Conservation (phyloP, 108 stramenopile species). For the Pseudonitzschia multistriata region DNA sequence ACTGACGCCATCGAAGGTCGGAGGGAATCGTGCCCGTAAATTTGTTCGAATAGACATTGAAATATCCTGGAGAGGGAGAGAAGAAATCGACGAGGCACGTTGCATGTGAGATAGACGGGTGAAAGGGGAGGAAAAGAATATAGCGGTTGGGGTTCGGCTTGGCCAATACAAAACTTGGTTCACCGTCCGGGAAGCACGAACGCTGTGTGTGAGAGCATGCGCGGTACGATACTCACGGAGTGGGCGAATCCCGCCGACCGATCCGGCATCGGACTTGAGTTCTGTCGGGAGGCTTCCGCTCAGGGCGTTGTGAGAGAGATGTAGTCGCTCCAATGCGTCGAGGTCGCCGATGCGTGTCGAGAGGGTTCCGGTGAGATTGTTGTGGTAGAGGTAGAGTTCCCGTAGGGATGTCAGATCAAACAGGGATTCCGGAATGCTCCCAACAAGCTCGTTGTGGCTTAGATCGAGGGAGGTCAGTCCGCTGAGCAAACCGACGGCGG, state of each 20-base stretch:
- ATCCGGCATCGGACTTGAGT: slow-evolving; percentile 21
- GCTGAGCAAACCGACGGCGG: slow-evolving; percentile 17
- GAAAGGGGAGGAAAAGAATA: background rate
- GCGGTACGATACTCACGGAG: slow-evolving; percentile 22
- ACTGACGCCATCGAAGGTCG: slow-evolving; percentile 20
- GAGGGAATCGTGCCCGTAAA: slow-evolving; percentile 41
- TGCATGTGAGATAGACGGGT: background rate
- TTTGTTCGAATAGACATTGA: slow-evolving; percentile 37
- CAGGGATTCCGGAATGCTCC: slow-evolving; percentile 27
- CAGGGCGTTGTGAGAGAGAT: slow-evolving; percentile 23
- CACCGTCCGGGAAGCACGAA: too few species aligned
- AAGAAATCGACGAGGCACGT: background rate
- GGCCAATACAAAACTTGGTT: too few species aligned
- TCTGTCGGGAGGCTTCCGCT: slow-evolving; percentile 26
- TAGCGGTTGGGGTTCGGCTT: background rate
- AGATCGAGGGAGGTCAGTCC: slow-evolving; percentile 23
- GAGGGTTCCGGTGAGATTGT: slow-evolving; percentile 28
- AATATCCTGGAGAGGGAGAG: slow-evolving; percentile 23
- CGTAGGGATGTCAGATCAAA: slow-evolving; percentile 10
- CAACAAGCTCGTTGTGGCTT: slow-evolving; percentile 16
- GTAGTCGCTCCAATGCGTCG: slow-evolving; percentile 13
- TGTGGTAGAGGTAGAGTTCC: slow-evolving; percentile 28
- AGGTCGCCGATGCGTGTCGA: slow-evolving; percentile 11
- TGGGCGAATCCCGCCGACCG: slow-evolving; percentile 15
- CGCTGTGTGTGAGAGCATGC: too few species aligned